These are phyloP conservation scores for Omphalea diandra DNA, from an alignment of 441 rosid genomes.

Conservation along the genomic window DNA sequence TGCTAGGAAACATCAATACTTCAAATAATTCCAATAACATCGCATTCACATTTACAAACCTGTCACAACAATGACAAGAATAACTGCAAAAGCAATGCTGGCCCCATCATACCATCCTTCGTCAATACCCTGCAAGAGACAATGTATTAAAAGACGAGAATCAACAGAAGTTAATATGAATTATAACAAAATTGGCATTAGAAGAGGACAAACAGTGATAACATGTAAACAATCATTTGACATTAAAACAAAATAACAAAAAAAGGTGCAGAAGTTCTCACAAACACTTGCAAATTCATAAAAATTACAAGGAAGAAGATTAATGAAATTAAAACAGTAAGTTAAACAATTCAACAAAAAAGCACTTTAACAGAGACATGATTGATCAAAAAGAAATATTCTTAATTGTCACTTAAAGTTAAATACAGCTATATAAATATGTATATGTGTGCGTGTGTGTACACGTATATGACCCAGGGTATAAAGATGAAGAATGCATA, in stretches of 20 bases:
- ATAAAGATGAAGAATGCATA: no score
- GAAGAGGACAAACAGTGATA: neutral
- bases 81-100: slow-evolving; percentile 97
- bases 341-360: no score
- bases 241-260: neutral
- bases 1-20: no score
- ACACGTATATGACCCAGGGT: no score
- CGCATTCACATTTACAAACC: slow-evolving; percentile 42
- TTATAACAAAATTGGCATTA: neutral
- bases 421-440: no score
- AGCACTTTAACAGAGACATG: no score
- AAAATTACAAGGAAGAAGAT: neutral
- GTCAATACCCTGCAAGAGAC: slow-evolving; percentile 63
- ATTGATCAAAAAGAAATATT: no score
- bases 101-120: slow-evolving; percentile 99
- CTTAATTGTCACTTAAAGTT: no score
- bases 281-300: neutral
- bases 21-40: neutral
- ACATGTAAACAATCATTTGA: neutral
- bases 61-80: slow-evolving; percentile 90
- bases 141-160: no score
- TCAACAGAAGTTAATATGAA: no score
- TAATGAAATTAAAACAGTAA: neutral
- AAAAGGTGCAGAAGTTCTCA: neutral
- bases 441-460: no score